phyloP scores from a whole-genome alignment of 176 grass and related monocot genomes.

The Leersia perrieri region DNA sequence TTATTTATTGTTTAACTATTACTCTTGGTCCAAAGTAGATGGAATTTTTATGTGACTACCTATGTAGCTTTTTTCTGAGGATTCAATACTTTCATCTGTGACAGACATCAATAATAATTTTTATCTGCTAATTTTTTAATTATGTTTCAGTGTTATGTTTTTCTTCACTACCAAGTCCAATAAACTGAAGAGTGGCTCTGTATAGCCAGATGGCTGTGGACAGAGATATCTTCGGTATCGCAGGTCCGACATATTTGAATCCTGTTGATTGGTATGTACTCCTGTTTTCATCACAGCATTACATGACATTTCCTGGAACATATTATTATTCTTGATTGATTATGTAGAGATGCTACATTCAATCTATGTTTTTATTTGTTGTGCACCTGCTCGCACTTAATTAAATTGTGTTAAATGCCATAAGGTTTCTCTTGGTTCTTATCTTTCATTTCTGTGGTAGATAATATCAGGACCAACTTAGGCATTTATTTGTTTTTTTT shows the following conservation, averaged over 20 bases:
- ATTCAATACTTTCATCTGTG: background rate
- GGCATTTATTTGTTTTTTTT: background rate
- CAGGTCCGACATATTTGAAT: conserved; percentile 68
- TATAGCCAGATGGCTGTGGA: conserved; percentile 63
- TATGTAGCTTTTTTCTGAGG: background rate
- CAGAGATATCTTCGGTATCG: conserved; percentile 70
- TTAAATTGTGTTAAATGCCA: background rate
- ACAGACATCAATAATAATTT: background rate
- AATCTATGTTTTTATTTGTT: background rate
- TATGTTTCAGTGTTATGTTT: conserved; percentile 30
- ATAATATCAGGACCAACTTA: background rate
- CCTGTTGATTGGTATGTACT: conserved; percentile 73
- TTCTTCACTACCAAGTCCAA: background rate
- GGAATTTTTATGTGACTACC: background rate
- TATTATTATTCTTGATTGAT: background rate
- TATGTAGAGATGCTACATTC: conserved; percentile 7
- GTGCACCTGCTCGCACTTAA: background rate
- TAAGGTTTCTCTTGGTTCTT: background rate
- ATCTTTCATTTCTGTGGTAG: conserved; percentile 2
- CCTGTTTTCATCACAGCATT: background rate
- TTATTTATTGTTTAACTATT: background rate
- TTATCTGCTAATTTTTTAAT: background rate
- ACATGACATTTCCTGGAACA: conserved; percentile 9
- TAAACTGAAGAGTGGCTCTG: conserved; percentile 22
- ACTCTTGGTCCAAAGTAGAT: background rate